A percentile compares a stretch with the other conserved stretches of the same genome.
phyloP scores from a whole-genome alignment of 208 protist genomes.

The Wallacemonas sp. region DNA sequence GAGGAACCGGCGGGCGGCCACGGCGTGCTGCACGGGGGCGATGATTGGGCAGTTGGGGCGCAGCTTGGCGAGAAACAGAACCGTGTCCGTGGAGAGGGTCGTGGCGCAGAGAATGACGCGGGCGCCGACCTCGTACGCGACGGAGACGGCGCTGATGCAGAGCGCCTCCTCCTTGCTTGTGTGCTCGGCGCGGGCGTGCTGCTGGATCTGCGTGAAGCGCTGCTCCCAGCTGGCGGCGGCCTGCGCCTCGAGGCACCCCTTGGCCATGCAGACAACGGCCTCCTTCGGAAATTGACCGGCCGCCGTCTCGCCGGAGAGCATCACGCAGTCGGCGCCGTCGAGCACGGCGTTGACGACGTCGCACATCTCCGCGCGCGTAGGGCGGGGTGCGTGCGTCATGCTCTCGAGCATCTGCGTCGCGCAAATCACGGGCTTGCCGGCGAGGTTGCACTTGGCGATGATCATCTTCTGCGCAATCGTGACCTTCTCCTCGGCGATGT shows the following conservation, averaged over 20 bases:
- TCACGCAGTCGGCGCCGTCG: slow-evolving; percentile 99
- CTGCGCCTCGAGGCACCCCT: slow-evolving; percentile 91
- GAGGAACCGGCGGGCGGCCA: background rate
- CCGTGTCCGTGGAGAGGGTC: slow-evolving; percentile 85
- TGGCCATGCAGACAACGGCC: slow-evolving; percentile 95
- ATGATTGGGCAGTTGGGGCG: slow-evolving; percentile 94
- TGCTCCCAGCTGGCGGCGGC: slow-evolving; percentile 70
- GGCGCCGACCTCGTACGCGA: slow-evolving; percentile 91
- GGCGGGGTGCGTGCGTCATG: slow-evolving; percentile 96
- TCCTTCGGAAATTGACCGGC: slow-evolving; percentile 97
- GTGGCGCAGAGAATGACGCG: slow-evolving; percentile 91
- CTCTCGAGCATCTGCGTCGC: slow-evolving; percentile 99
- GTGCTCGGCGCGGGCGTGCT: slow-evolving; percentile 63
- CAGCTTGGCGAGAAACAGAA: slow-evolving; percentile 96
- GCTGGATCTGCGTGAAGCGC: slow-evolving; percentile 83
- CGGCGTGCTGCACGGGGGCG: background rate
- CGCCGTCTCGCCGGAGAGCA: slow-evolving; percentile 99
- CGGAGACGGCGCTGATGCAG: slow-evolving; percentile 94
- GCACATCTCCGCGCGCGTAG: slow-evolving; percentile 98
- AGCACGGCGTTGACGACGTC: slow-evolving; percentile 98
- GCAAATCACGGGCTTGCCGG: slow-evolving; percentile 98
- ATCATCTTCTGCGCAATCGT: slow-evolving; percentile 99
- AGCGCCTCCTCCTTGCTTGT: slow-evolving; percentile 87
- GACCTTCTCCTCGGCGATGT: slow-evolving; percentile 98
- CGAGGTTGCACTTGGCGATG: slow-evolving; percentile 97